Conservation (phyloP, 805 yeast genomes). For the Diddensiella caesifluorescens region DNA sequence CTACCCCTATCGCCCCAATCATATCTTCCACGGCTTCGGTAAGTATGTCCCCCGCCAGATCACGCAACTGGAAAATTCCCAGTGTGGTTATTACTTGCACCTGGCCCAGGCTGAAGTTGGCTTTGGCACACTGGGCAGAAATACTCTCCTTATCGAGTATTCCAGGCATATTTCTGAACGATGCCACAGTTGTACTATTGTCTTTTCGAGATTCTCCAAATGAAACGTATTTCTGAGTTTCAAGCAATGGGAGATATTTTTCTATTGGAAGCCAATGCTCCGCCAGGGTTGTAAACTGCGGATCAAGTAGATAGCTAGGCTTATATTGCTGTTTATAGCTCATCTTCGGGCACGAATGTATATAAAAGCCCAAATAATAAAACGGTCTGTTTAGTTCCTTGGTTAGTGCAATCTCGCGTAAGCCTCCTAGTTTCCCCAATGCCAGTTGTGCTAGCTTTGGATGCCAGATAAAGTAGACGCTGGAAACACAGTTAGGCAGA, state of each 20-base stretch:
- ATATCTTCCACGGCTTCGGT: background rate
- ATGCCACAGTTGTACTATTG: too few species aligned
- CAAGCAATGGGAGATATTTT: constrained; percentile 7
- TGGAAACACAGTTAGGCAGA: constrained; percentile 61
- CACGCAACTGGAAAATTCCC: too few species aligned
- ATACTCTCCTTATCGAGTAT: too few species aligned
- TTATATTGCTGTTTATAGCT: constrained; percentile 63
- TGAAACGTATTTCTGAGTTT: constrained; percentile 8
- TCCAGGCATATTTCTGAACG: too few species aligned
- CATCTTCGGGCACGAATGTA: constrained; percentile 79
- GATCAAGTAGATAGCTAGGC: constrained; percentile 34
- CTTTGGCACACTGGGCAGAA: too few species aligned
- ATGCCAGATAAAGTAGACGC: constrained; percentile 86
- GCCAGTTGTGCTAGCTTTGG: constrained; percentile 67
- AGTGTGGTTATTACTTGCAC: too few species aligned
- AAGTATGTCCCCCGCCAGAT: too few species aligned
- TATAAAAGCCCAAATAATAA: constrained; percentile 77
- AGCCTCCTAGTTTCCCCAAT: constrained; percentile 71
- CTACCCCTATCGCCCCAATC: constrained; percentile 3
- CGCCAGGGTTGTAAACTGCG: constrained; percentile 16
- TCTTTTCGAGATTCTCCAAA: too few species aligned
- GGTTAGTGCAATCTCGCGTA: constrained; percentile 60
- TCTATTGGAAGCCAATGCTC: constrained; percentile 14
- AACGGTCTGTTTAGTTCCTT: constrained; percentile 43
- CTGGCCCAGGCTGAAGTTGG: too few species aligned